phyloP scores from a whole-genome alignment of 192 early-diverging fungal species.

The Rhizoclosmatium sp. region DNA sequence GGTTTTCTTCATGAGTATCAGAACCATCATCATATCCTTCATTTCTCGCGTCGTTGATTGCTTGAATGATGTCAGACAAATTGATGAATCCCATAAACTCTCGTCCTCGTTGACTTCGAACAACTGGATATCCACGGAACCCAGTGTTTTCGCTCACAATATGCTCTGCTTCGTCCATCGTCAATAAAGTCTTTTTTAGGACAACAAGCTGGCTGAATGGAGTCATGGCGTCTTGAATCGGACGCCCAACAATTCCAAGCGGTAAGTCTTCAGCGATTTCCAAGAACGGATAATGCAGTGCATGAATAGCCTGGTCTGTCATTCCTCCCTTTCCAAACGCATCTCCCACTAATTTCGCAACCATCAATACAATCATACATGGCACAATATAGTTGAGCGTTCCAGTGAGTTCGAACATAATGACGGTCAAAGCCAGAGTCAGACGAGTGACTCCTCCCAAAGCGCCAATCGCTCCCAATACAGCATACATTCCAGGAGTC shows the following conservation, averaged over 20 bases:
- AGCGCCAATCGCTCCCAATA: slow-evolving; percentile 92
- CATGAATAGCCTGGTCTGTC: slow-evolving; percentile 36
- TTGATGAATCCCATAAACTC: slow-evolving; percentile 23
- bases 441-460: slow-evolving; percentile 57
- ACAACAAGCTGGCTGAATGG: slow-evolving; percentile 55
- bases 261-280: slow-evolving; percentile 53
- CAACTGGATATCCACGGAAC: slow-evolving; percentile 28
- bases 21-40: slow-evolving; percentile 1
- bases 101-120: slow-evolving; percentile 2
- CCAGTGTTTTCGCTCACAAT: slow-evolving; percentile 5
- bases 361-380: slow-evolving; percentile 65
- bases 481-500: slow-evolving; percentile 94
- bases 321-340: slow-evolving; percentile 56
- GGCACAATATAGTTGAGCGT: slow-evolving; percentile 94
- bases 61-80: neutral
- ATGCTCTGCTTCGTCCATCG: slow-evolving; percentile 28
- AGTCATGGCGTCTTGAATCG: slow-evolving; percentile 62
- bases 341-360: slow-evolving; percentile 67
- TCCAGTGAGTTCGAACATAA: slow-evolving; percentile 99
- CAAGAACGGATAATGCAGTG: slow-evolving; percentile 58
- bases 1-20: neutral
- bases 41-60: slow-evolving; percentile 7
- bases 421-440: slow-evolving; percentile 73
- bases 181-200: slow-evolving; percentile 46
- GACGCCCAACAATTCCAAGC: slow-evolving; percentile 74